Evolutionary conservation across 2,329 filamentous ascomycete species (phyloP).

Genomic region (Neonectria neomacrospora): DNA sequence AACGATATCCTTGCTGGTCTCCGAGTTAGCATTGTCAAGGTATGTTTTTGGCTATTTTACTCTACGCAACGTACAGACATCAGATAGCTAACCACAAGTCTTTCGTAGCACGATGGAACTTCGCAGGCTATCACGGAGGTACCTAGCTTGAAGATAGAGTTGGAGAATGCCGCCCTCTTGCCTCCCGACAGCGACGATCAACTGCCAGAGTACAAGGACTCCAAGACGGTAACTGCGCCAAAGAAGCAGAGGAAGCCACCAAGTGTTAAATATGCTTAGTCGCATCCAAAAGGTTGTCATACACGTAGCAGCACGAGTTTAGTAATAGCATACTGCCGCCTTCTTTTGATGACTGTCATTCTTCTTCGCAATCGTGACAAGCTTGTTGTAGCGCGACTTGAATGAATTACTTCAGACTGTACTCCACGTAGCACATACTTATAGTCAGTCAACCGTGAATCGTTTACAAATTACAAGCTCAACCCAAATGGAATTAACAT

Average conservation of each 20-base stretch:
- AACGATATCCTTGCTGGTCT: conserved; percentile 44
- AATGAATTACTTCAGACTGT: too few species aligned
- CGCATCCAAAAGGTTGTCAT: neutral
- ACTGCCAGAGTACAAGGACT: neutral
- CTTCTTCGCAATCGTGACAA: neutral
- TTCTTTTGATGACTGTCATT: too few species aligned
- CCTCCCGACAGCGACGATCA: conserved; percentile 4
- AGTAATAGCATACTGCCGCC: neutral
- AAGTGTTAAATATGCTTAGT: neutral
- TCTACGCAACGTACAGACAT: neutral
- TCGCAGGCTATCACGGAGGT: conserved; percentile 30
- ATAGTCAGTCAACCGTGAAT: too few species aligned
- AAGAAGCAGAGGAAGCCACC: neutral
- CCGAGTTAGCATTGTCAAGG: conserved; percentile 50
- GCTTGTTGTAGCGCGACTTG: too few species aligned
- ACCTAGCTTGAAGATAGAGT: conserved; percentile 51
- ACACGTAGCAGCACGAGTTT: conserved; percentile 16
- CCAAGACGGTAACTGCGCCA: neutral
- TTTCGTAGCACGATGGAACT: conserved; percentile 48
- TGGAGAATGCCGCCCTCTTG: conserved; percentile 47
- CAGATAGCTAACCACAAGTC: neutral
- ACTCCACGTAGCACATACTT: too few species aligned
- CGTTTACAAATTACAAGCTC: too few species aligned
- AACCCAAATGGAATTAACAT: too few species aligned
- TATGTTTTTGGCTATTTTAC: conserved; percentile 25